Conservation (phyloP, 768 basidiomycete genomes). For the Hydnomerulius pinastri region DNA sequence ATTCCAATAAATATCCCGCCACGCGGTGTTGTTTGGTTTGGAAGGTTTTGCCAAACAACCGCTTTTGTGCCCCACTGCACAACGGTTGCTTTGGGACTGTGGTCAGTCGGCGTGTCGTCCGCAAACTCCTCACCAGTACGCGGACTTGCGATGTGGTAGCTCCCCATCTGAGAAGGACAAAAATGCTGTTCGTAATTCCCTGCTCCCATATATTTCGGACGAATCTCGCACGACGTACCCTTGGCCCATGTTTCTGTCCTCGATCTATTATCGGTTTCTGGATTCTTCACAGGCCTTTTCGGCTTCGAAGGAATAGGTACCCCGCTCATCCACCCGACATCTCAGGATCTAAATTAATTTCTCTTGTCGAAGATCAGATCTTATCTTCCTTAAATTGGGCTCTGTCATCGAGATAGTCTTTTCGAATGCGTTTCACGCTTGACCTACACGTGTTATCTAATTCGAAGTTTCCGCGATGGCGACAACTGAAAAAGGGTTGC, state of each 20-base stretch:
- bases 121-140: background rate
- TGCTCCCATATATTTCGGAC: background rate
- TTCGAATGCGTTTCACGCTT: background rate
- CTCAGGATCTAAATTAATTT: slow-evolving; percentile 8
- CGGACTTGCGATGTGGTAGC: background rate
- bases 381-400: slow-evolving; percentile 15
- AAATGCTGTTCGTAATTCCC: background rate
- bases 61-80: background rate
- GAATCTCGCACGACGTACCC: slow-evolving; percentile 12
- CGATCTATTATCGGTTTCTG: background rate
- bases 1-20: background rate
- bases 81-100: background rate
- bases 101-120: background rate
- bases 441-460: slow-evolving; percentile 22
- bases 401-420: slow-evolving; percentile 5
- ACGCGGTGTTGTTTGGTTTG: slow-evolving; percentile 19
- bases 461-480: slow-evolving; percentile 1
- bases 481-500: slow-evolving; percentile 12
- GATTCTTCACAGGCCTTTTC: background rate
- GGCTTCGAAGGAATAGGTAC: background rate
- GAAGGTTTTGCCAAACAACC: slow-evolving; percentile 15
- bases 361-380: slow-evolving; percentile 21
- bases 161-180: background rate
- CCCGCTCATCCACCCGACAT: background rate
- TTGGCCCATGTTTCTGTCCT: slow-evolving; percentile 12